Conservation (phyloP, 768 basidiomycete genomes). For the Lactarius quietus region DNA sequence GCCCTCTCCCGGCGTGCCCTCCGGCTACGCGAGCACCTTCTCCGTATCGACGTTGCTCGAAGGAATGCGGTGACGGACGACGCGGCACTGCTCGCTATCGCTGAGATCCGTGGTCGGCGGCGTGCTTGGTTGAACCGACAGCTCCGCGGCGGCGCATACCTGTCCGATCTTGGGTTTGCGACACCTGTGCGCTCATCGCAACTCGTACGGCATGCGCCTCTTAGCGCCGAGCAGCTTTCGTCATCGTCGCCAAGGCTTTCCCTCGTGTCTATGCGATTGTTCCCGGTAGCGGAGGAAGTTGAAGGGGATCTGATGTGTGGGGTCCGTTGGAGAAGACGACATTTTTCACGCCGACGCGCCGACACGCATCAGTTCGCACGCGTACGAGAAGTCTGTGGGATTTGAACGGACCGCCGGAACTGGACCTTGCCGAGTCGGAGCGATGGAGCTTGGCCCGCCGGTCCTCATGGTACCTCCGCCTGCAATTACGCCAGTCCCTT, state of each 20-base stretch:
- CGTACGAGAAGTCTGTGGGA: conserved; percentile 31
- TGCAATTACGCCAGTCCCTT: conserved; percentile 20
- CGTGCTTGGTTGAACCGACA: conserved; percentile 64
- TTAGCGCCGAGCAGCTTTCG: conserved; percentile 19
- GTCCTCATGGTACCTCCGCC: conserved; percentile 24
- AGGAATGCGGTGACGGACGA: conserved; percentile 41
- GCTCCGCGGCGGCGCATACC: conserved; percentile 37
- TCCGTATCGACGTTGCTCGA: conserved; percentile 39
- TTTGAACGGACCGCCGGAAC: conserved; percentile 12
- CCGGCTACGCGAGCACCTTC: conserved; percentile 35
- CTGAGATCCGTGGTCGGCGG: conserved; percentile 57
- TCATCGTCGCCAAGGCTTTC: neutral
- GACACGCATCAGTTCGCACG: conserved; percentile 23
- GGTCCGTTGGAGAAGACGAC: conserved; percentile 17
- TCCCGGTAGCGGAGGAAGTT: conserved; percentile 34
- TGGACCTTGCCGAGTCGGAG: conserved; percentile 8
- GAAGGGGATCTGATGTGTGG: conserved; percentile 29
- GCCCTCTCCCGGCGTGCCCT: conserved; percentile 30
- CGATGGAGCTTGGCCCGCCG: conserved; percentile 14
- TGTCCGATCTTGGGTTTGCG: conserved; percentile 45
- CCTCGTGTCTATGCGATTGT: conserved; percentile 25
- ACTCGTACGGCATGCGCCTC: conserved; percentile 35
- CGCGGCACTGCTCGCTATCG: conserved; percentile 33
- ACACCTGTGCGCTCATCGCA: conserved; percentile 50
- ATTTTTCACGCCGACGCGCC: conserved; percentile 11